Evolutionary conservation across 768 basidiomycete species (phyloP).

Genomic region (Termitomyces sp.): DNA sequence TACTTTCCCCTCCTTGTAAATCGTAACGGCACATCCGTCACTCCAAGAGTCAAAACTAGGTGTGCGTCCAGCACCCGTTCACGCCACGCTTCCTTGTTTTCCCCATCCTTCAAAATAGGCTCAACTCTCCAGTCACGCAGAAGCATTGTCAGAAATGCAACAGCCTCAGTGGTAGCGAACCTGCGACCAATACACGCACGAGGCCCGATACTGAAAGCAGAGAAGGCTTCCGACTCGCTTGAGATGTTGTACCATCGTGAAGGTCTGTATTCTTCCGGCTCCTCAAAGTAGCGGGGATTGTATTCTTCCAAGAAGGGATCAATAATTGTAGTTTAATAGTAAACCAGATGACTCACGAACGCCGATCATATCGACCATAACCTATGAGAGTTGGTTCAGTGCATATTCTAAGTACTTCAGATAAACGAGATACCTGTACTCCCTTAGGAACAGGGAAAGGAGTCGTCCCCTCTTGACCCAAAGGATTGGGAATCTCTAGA

Average conservation of each 20-base stretch:
- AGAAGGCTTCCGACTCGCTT: constrained; percentile 37
- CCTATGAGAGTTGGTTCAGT: constrained; percentile 12
- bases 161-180: constrained; percentile 48
- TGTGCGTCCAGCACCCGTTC: constrained; percentile 31
- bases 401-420: not conserved
- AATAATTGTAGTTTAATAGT: not conserved
- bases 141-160: constrained; percentile 47
- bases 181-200: constrained; percentile 51
- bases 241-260: constrained; percentile 44
- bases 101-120: constrained; percentile 33
- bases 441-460: constrained; percentile 36
- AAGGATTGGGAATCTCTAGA: constrained; percentile 34
- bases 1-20: constrained; percentile 22
- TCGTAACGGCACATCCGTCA: constrained; percentile 27
- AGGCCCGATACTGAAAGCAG: constrained; percentile 48
- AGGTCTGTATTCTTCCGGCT: constrained; percentile 43
- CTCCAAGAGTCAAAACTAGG: constrained; percentile 30
- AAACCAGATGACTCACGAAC: constrained; percentile 32
- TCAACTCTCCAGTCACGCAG: constrained; percentile 50
- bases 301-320: constrained; percentile 29
- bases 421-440: constrained; percentile 20
- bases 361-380: constrained; percentile 45
- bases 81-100: constrained; percentile 35
- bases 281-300: constrained; percentile 44
- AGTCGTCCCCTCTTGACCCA: constrained; percentile 32